These are phyloP conservation scores for Jaltomata sinuosa DNA, from an alignment of 257 asterid genomes.

Conservation along the genomic window DNA sequence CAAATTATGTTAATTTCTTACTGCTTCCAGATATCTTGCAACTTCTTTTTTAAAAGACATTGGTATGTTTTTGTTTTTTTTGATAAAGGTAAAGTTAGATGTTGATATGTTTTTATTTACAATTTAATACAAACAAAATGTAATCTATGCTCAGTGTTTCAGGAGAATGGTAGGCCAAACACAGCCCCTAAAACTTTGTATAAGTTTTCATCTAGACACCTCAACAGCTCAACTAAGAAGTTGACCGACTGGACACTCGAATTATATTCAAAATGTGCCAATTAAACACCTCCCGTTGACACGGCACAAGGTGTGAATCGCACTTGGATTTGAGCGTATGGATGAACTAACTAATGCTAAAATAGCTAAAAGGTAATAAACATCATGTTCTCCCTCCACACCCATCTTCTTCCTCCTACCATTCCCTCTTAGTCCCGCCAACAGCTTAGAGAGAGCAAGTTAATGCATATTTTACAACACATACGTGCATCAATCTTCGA, in stretches of 20 bases:
- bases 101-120: neutral
- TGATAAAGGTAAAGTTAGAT: too few species aligned
- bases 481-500: neutral
- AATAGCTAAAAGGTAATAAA: neutral
- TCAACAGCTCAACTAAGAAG: neutral
- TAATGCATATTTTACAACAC: neutral
- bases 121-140: neutral
- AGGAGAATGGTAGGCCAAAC: neutral
- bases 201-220: neutral
- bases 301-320: neutral
- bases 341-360: neutral
- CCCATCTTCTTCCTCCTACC: neutral
- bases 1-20: neutral
- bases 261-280: neutral
- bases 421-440: neutral
- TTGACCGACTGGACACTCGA: neutral
- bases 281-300: neutral
- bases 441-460: neutral
- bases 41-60: neutral
- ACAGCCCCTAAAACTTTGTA: neutral
- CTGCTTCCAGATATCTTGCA: neutral
- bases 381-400: neutral
- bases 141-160: neutral
- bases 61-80: too few species aligned
- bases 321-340: neutral